phyloP scores from a whole-genome alignment of 2,329 filamentous ascomycete genomes.

The Colletotrichum tabaci region DNA sequence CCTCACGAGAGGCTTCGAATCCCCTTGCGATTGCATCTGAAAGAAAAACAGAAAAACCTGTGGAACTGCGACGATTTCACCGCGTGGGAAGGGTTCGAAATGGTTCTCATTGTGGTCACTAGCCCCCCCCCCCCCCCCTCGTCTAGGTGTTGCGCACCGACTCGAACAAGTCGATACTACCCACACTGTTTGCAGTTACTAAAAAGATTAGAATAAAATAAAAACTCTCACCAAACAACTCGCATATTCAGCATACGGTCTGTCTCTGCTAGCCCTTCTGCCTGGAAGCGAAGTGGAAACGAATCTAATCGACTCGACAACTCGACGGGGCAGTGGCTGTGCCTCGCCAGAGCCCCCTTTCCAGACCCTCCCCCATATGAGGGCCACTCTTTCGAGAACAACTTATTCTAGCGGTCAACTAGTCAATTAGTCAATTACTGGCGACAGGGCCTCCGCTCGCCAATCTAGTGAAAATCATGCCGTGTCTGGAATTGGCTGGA shows the following conservation, averaged over 20 bases:
- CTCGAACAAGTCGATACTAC: not conserved
- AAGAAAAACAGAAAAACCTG: no score
- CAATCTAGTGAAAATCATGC: not conserved
- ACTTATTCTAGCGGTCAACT: not conserved
- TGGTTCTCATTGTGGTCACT: not conserved
- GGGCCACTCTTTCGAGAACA: not conserved
- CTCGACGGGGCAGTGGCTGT: conserved; percentile 17
- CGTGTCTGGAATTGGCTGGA: not conserved
- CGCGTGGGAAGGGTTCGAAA: not conserved
- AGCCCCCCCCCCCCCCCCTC: no score
- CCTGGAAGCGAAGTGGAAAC: conserved; percentile 7
- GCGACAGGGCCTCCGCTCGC: not conserved
- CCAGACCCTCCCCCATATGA: not conserved
- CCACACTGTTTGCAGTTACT: not conserved
- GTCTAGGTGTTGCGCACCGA: no score
- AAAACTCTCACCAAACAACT: not conserved
- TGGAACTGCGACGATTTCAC: not conserved
- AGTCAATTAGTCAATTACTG: no score
- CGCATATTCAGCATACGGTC: not conserved
- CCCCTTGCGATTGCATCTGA: not conserved
- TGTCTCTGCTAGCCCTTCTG: not conserved
- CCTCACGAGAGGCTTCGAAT: not conserved
- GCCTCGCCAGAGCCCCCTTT: conserved; percentile 15
- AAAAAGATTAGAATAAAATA: not conserved
- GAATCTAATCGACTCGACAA: not conserved